These are phyloP conservation scores for Earliella scabrosa DNA, from an alignment of 1,284 basidiomycete species.

Conservation along the genomic window DNA sequence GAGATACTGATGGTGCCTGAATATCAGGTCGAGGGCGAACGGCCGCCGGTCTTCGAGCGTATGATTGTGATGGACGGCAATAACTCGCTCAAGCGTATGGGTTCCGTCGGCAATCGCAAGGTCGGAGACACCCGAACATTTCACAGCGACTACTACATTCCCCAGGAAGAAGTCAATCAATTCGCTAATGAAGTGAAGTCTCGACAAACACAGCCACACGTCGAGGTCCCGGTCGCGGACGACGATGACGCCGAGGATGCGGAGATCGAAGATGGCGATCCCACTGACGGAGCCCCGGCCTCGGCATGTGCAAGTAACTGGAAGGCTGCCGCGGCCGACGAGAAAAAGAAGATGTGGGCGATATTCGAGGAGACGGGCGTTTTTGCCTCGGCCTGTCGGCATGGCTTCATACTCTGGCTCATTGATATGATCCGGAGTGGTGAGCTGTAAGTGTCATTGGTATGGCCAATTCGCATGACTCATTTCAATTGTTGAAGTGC, in stretches of 20 bases:
- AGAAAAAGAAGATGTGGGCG: constrained; percentile 35
- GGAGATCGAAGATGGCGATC: constrained; percentile 24
- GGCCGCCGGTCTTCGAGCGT: constrained; percentile 22
- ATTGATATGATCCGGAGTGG: constrained; percentile 37
- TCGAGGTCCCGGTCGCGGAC: not conserved
- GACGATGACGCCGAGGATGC: not conserved
- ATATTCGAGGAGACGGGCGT: constrained; percentile 40
- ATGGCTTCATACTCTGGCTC: constrained; percentile 31
- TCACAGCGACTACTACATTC: constrained; percentile 30
- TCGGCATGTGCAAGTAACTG: constrained; percentile 35
- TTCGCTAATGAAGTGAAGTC: constrained; percentile 37
- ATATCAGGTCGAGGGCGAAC: constrained; percentile 20
- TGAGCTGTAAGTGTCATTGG: constrained; percentile 37
- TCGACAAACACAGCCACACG: not conserved
- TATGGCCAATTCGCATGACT: too few relatives aligned
- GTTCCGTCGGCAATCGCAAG: not conserved
- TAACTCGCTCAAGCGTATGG: constrained; percentile 38
- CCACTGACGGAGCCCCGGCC: constrained; percentile 17
- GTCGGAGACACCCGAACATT: constrained; percentile 23
- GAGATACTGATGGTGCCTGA: too few relatives aligned
- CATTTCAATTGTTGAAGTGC: constrained; percentile 33
- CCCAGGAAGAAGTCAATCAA: constrained; percentile 29
- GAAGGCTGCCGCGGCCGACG: constrained; percentile 37
- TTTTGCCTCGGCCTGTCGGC: constrained; percentile 36
- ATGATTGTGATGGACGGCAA: constrained; percentile 40